phyloP scores from a whole-genome alignment of 768 basidiomycete genomes.

The Suillus plorans region DNA sequence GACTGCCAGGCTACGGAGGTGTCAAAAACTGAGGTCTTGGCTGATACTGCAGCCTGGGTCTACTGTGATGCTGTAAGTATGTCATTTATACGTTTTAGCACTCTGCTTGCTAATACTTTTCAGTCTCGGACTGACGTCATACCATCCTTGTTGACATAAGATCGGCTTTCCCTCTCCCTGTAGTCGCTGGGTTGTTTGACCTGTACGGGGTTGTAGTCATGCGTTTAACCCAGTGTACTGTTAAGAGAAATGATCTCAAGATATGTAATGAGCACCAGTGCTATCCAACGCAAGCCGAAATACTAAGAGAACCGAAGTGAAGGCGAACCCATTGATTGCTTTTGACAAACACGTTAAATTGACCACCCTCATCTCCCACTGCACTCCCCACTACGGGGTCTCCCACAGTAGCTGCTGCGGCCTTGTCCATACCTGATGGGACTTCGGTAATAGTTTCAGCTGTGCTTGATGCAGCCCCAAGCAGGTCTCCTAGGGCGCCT shows the following conservation, averaged over 20 bases:
- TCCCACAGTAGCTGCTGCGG: too few species aligned
- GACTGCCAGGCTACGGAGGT: conserved; percentile 84
- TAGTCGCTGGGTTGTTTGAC: background rate
- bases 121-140: background rate
- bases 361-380: too few species aligned
- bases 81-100: background rate
- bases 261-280: background rate
- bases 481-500: too few species aligned
- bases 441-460: too few species aligned
- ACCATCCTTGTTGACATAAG: background rate
- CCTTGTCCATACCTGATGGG: too few species aligned
- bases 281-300: too few species aligned
- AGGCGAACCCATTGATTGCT: too few species aligned
- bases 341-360: too few species aligned
- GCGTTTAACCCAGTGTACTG: background rate
- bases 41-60: conserved; percentile 78
- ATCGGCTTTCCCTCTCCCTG: background rate
- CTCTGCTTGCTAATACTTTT: background rate
- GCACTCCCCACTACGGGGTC: too few species aligned
- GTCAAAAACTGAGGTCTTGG: conserved; percentile 78
- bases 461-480: too few species aligned
- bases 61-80: conserved; percentile 50
- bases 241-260: background rate
- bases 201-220: background rate
- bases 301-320: too few species aligned